Percentiles rank a stretch among this genome's conserved stretches.
These are phyloP conservation scores for Backusella psychrophila DNA, from an alignment of 192 early-diverging fungal species.

Conservation along the genomic window DNA sequence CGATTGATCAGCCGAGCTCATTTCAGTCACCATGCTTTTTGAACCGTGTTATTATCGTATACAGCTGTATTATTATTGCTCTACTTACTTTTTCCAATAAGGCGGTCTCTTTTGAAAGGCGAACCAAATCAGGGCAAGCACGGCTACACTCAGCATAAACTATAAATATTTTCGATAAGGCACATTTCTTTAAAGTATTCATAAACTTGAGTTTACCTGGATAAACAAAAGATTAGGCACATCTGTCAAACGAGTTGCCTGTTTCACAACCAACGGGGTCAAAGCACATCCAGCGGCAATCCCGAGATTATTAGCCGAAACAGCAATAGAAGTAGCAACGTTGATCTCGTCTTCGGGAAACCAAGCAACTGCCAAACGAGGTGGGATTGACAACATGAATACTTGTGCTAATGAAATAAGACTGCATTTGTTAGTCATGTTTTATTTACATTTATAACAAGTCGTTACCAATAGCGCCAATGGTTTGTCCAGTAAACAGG, in stretches of 20 bases:
- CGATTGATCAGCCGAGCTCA: conserved; percentile 10
- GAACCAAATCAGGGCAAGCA: conserved; percentile 15
- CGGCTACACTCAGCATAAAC: conserved; percentile 17
- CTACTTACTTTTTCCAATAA: conserved; percentile 1
- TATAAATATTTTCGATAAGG: not conserved
- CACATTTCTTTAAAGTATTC: not conserved
- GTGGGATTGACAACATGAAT: conserved; percentile 35
- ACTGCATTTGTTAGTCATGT: too few relatives aligned
- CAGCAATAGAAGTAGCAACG: conserved; percentile 39
- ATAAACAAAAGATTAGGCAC: conserved; percentile 33
- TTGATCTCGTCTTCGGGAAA: conserved; percentile 42
- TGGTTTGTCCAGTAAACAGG: conserved; percentile 34
- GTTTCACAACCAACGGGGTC: conserved; percentile 37
- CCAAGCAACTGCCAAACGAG: conserved; percentile 40
- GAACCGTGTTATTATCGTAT: not conserved
- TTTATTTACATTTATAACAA: not conserved
- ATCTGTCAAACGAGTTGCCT: conserved; percentile 28
- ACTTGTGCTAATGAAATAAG: conserved; percentile 26
- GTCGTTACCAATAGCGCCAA: conserved; percentile 34
- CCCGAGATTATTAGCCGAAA: conserved; percentile 42
- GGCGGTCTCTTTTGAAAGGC: conserved; percentile 17
- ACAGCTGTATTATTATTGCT: not conserved
- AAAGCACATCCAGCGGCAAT: conserved; percentile 41
- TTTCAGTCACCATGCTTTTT: conserved; percentile 8
- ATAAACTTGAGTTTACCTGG: conserved; percentile 20